Percentiles rank a stretch among this genome's conserved stretches.
Conservation (phyloP, 768 basidiomycete species). For the Erythrobasidium yunnanense region DNA sequence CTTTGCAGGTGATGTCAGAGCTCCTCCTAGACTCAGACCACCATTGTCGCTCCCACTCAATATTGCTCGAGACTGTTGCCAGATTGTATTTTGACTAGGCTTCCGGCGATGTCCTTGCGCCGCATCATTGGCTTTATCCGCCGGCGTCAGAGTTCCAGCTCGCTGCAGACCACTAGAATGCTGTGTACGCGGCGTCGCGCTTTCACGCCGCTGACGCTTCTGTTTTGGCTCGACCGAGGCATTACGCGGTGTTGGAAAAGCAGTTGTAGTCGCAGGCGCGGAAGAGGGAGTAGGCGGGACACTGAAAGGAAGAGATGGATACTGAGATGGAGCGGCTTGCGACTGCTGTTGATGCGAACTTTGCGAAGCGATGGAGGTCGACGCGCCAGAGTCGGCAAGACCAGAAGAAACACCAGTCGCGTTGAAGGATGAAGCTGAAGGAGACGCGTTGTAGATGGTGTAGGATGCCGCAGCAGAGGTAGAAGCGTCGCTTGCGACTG, state of each 20-base stretch:
- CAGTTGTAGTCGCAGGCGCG: background rate
- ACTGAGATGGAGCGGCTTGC: background rate
- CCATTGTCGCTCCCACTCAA: too few species aligned
- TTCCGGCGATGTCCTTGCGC: conserved; percentile 15
- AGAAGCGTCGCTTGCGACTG: too few species aligned
- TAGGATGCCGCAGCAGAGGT: too few species aligned
- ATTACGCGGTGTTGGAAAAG: background rate
- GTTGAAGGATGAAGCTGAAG: background rate
- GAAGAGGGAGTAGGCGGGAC: background rate
- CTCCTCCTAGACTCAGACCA: too few species aligned
- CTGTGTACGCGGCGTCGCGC: background rate
- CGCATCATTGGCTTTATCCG: background rate
- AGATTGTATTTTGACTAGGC: conserved; percentile 17
- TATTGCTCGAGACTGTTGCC: conserved; percentile 24
- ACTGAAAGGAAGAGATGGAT: background rate
- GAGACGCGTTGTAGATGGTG: too few species aligned
- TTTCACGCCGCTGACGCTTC: background rate
- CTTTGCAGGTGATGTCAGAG: too few species aligned
- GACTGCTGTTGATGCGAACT: background rate
- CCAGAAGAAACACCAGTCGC: background rate
- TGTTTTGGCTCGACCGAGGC: background rate
- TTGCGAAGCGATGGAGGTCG: background rate
- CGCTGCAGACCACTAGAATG: background rate
- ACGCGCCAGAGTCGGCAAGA: background rate
- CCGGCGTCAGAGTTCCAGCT: background rate